Conservation (phyloP, 805 yeast species). For the Tetrapisispora pingtungensis region DNA sequence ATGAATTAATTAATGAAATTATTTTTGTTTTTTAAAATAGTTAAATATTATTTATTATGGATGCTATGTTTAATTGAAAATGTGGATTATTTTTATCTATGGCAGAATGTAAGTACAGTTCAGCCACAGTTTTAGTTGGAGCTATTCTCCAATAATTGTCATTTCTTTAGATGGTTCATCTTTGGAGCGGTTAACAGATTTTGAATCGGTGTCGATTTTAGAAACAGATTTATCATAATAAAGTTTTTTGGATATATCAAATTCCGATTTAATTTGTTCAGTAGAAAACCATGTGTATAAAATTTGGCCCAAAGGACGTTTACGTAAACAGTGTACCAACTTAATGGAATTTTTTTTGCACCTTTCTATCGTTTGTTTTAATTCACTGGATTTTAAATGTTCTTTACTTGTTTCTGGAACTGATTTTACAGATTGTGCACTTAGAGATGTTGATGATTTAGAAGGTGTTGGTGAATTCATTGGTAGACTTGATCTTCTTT, state of each 20-base stretch:
- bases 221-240: neutral
- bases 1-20: no score
- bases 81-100: neutral
- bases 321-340: conserved; percentile 12
- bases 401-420: neutral
- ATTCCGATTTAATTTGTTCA: neutral
- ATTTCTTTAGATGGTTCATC: conserved; percentile 3
- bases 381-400: neutral
- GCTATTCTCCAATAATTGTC: conserved; percentile 2
- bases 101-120: neutral
- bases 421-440: neutral
- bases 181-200: no score
- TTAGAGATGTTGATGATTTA: conserved; percentile 3
- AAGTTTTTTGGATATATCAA: neutral
- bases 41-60: neutral
- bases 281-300: conserved; percentile 8
- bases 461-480: neutral
- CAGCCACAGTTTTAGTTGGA: neutral
- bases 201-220: neutral
- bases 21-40: neutral
- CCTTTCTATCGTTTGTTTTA: conserved; percentile 1
- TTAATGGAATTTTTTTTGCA: conserved; percentile 8
- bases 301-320: conserved; percentile 17
- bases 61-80: neutral
- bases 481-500: neutral